phyloP scores from a whole-genome alignment of 257 asterid species.

The Echites panduratus region DNA sequence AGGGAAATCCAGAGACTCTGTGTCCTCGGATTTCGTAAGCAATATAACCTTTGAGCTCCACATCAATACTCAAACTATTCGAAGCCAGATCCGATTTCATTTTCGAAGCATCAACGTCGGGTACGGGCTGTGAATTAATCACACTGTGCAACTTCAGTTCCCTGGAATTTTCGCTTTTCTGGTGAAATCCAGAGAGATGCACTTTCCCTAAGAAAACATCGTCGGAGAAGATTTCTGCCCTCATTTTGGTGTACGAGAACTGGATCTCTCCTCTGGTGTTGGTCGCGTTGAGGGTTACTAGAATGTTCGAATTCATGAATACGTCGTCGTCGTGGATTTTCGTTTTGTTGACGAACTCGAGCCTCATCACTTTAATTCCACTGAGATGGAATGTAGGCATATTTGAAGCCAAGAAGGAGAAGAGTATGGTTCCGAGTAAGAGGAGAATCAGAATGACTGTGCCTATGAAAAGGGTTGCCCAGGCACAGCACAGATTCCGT shows the following conservation, averaged over 20 bases:
- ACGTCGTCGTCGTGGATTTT: neutral
- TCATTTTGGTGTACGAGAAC: neutral
- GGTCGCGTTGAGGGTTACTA: constrained; percentile 3
- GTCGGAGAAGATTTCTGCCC: neutral
- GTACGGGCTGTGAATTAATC: neutral
- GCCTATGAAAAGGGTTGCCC: constrained; percentile 1
- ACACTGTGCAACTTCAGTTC: neutral
- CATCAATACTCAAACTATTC: neutral
- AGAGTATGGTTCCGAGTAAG: neutral
- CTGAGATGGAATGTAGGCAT: constrained; percentile 1
- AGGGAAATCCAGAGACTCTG: neutral
- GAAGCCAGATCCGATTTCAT: neutral
- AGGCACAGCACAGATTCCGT: constrained; percentile 14
- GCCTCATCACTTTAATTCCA: neutral
- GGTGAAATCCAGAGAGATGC: neutral
- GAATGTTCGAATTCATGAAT: neutral
- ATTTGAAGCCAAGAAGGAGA: constrained; percentile 5
- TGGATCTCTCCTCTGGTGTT: neutral
- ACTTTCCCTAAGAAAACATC: neutral
- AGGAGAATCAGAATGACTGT: neutral
- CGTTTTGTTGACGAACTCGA: neutral
- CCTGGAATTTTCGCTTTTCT: neutral
- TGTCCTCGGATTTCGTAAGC: neutral
- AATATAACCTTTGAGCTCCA: neutral
- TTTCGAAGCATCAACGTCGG: neutral